Evolutionary conservation across 2,329 filamentous ascomycete genomes (phyloP), one percentile per base, ranked within the genome.

Genomic region (Sarocladium oryzae): DNA sequence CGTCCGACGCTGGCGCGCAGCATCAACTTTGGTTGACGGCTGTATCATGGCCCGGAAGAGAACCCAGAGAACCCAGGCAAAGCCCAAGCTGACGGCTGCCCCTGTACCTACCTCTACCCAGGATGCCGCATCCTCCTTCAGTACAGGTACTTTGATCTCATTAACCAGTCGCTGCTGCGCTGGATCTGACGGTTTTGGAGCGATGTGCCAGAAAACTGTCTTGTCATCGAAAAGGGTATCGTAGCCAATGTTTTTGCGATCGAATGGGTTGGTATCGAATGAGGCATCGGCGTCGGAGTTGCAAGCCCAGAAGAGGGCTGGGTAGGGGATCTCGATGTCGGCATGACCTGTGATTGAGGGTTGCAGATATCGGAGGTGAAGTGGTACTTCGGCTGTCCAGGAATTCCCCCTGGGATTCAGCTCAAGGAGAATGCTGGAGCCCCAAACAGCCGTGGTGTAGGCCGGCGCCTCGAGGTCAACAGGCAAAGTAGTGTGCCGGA

Each of bases 301-400:
- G 62, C 92, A 97, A 1, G 90, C 89, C 91, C 91, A 96, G 72
- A 96, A 96, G 0, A 96, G 79, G 0, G 81, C 79, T 0, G 92
- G 92, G 71, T 86, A 91, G 0, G 92, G 88, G 0, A 93, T 66
- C n/a, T 81, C 70, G 1, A 84, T 66, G 4, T 73, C 57, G 2
- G 69, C 65, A 56, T 80, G 73, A 2, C 84, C 84, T 2, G 74
- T 74, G 38, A 67, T 65, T 0, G 76, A 74, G 0, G 87, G 87
- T 5, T 75, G 69, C 4, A 95, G 75, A 64, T 96, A 97, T 28
- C 92, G 86, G 2, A 96, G 76, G 63, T 97, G 92, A 13, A 95
- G 76, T 0, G 92, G 91, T 32, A 97, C 79, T 53, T 85, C 79
- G 10, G 78, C 79, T 6, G 78, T 85, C 81, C 83, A 89, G 11